These are phyloP conservation scores for Erysimum cheiri DNA, from an alignment of 441 rosid genomes.

Conservation along the genomic window DNA sequence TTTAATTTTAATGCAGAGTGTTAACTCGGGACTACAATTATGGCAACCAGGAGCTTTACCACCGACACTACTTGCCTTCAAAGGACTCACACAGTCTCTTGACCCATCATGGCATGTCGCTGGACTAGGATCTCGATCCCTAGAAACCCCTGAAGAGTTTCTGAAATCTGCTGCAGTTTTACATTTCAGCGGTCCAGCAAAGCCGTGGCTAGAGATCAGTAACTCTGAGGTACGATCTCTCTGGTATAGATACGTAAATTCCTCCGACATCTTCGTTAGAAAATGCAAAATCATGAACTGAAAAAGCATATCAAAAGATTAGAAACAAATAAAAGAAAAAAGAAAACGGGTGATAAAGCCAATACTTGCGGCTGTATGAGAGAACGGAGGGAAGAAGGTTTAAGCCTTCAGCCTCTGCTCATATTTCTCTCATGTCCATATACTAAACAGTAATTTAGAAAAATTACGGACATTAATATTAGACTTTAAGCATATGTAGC, in stretches of 20 bases:
- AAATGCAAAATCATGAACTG: conserved; percentile 74
- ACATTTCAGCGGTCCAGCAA: conserved; percentile 95
- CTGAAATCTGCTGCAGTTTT: conserved; percentile 71
- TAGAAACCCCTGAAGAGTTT: conserved; percentile 44
- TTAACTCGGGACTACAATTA: conserved; percentile 65
- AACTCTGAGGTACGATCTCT: conserved; percentile 62
- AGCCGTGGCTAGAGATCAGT: conserved; percentile 97
- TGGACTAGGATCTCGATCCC: conserved; percentile 68
- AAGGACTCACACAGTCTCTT: conserved; percentile 71
- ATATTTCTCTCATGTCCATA: conserved; percentile 57
- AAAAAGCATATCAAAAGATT: conserved; percentile 35
- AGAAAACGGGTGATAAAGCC: conserved; percentile 16
- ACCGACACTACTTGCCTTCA: conserved; percentile 76
- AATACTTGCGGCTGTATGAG: conserved; percentile 37
- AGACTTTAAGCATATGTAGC: conserved; percentile 40
- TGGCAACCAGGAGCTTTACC: conserved; percentile 93
- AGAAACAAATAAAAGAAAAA: conserved; percentile 25
- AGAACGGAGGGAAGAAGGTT: conserved; percentile 86
- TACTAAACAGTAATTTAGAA: conserved; percentile 48
- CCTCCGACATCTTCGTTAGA: conserved; percentile 70
- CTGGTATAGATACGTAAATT: conserved; percentile 78
- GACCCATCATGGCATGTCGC: conserved; percentile 86
- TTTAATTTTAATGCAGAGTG: conserved; percentile 54
- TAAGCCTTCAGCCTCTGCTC: conserved; percentile 82
- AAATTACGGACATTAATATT: conserved; percentile 35